Base-by-base conservation (phyloP, 192 early-diverging fungal species). In the Linnemannia exigua region DNA sequence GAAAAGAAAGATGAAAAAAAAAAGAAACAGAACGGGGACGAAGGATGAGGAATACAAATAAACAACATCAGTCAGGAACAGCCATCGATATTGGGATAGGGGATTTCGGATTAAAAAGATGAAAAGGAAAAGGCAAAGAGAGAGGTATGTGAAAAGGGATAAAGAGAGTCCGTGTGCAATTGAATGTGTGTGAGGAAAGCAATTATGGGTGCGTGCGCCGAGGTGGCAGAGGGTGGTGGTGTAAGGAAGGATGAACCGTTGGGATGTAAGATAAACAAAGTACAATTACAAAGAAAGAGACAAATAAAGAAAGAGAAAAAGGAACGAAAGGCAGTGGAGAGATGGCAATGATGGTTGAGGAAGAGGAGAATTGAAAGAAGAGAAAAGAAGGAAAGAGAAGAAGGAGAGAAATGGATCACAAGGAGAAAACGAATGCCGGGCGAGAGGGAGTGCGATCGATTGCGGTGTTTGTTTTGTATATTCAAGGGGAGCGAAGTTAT, bases 371-470 rank as follows among this genome's bases (percentile, higher is more conserved):
- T 9, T 41, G 37, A 41, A n/a, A 41, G 67, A 22, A 41, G 22
- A n/a, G 20, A 20, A 25, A 16, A 19, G 36, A 70, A 35, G 12
- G 20, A 19, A 16, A 69, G 67, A 38, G 14, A 69, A 69, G 20
- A 33, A 28, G 28, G 20, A 25, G 58, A 61, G 28, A 61, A 28
- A 61, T 19, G 58, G 19, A 61, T 28, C 67, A 69, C 15, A 38
- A 33, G 50, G 28, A 31, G 50, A 50, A 16, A 58, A 52, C 28
- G 22, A 74, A 75, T 52, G 61, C 73, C 73, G 28, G 20, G 73
- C 38, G 16, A 75, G 61, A 61, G 58, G 61, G 46, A 35, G 22
- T 25, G 54, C 36, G 48, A 52, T 75, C 58, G 58, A 63, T 63
- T 63, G 25, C 28, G 25, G 14, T 28, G 6, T 61, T 61, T 61